phyloP scores from a whole-genome alignment of 2,329 filamentous ascomycete species.

The Paraphoma sp. region DNA sequence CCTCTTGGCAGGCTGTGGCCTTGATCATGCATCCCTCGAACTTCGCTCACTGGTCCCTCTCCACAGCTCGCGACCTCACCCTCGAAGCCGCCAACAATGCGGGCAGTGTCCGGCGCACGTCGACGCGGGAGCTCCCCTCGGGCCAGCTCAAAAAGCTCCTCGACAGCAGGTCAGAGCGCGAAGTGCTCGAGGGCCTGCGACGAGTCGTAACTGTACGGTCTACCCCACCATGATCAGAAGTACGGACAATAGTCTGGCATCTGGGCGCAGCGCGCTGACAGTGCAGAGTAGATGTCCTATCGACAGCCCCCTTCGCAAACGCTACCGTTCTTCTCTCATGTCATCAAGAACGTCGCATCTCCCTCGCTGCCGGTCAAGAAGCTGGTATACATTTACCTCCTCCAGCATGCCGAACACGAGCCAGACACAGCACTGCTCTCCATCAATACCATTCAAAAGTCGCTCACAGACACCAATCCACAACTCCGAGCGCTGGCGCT shows the following conservation, averaged over 20 bases:
- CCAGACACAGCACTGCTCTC: conserved; percentile 93
- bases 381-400: conserved; percentile 96
- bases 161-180: conserved; percentile 90
- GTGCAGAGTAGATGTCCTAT: conserved; percentile 84
- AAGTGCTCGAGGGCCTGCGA: conserved; percentile 89
- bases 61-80: conserved; percentile 89
- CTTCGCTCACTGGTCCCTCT: conserved; percentile 49
- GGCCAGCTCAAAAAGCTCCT: conserved; percentile 91
- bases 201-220: conserved; percentile 80
- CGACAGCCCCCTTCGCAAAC: conserved; percentile 73
- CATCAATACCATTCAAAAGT: conserved; percentile 99
- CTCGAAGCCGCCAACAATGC: conserved; percentile 95
- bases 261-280: conserved; percentile 16
- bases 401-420: conserved; percentile 94
- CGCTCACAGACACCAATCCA: conserved; percentile 88
- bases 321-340: conserved; percentile 92
- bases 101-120: conserved; percentile 62
- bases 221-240: conserved; percentile 17
- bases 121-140: conserved; percentile 72
- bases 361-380: conserved; percentile 96
- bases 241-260: conserved; percentile 1
- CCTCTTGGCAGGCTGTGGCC: conserved; percentile 1
- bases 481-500: conserved; percentile 90
- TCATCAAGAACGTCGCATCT: conserved; percentile 97
- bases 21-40: conserved; percentile 42